Conservation (phyloP, 2,329 filamentous ascomycete genomes). For the Aspergillus eucalypticola region DNA sequence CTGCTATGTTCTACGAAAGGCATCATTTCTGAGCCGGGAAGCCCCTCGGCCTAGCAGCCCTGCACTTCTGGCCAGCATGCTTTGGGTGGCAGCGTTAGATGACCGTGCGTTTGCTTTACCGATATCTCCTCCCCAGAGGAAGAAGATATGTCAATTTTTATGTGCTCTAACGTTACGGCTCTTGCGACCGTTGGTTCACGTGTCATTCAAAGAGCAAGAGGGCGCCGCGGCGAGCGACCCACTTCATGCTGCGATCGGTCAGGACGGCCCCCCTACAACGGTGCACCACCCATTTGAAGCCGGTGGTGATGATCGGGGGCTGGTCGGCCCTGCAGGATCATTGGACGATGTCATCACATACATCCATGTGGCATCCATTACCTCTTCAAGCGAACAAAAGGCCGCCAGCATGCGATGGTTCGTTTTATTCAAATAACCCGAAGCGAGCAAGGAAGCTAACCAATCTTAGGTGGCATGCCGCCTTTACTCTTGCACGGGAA, state of each 20-base stretch:
- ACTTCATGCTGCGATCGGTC: constrained; percentile 62
- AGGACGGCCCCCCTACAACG: constrained; percentile 74
- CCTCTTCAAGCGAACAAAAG: constrained; percentile 92
- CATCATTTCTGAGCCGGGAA: constrained; percentile 79
- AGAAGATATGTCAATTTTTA: constrained; percentile 83
- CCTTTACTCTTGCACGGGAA: constrained; percentile 86
- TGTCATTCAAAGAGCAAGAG: constrained; percentile 55
- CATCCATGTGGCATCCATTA: constrained; percentile 86
- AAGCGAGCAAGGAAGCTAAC: not conserved
- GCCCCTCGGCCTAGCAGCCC: constrained; percentile 80
- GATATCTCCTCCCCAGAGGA: constrained; percentile 77
- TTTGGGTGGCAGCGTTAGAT: constrained; percentile 95
- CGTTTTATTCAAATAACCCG: not conserved
- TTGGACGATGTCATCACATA: constrained; percentile 90
- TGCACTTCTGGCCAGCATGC: constrained; percentile 84
- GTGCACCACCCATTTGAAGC: constrained; percentile 54
- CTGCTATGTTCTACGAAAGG: constrained; percentile 84
- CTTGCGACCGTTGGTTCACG: constrained; percentile 82
- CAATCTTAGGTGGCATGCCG: constrained; percentile 71
- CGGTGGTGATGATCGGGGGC: constrained; percentile 56
- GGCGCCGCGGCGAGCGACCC: constrained; percentile 43
- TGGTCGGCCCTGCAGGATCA: constrained; percentile 62
- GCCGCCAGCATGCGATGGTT: constrained; percentile 85
- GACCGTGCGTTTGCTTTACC: constrained; percentile 84
- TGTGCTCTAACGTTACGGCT: constrained; percentile 82